phyloP scores from a whole-genome alignment of 768 basidiomycete species.

The Phaeolepiota aurea region DNA sequence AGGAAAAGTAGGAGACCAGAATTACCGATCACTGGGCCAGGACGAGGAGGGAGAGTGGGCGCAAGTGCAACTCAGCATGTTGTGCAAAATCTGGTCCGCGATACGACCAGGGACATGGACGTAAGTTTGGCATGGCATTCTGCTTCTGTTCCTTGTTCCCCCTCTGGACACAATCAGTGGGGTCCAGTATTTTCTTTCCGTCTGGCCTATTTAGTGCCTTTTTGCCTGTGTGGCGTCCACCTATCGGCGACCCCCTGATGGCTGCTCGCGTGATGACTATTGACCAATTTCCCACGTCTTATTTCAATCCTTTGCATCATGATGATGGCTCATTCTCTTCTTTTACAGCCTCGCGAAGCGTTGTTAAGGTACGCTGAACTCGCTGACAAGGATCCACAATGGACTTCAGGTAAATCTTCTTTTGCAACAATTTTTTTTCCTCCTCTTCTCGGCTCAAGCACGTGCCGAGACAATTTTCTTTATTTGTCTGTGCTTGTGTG shows the following conservation, averaged over 20 bases:
- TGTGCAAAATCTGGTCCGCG: constrained; percentile 89
- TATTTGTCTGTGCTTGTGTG: constrained; percentile 36
- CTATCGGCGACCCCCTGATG: constrained; percentile 14
- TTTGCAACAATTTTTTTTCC: constrained; percentile 9
- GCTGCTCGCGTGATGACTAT: constrained; percentile 15
- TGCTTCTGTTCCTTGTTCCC: constrained; percentile 12
- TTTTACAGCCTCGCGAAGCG: constrained; percentile 85
- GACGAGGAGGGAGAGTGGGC: constrained; percentile 89
- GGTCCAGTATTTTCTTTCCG: background rate
- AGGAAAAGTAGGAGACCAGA: constrained; percentile 90
- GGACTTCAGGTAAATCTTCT: constrained; percentile 68
- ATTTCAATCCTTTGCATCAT: constrained; percentile 13
- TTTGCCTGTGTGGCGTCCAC: constrained; percentile 2
- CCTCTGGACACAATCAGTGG: constrained; percentile 2
- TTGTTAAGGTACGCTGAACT: constrained; percentile 84
- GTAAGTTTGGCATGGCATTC: constrained; percentile 50
- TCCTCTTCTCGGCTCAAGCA: no score
- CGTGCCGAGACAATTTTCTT: constrained; percentile 24
- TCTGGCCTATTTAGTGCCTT: background rate
- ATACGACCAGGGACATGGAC: constrained; percentile 88
- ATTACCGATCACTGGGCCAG: constrained; percentile 88
- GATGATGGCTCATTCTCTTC: constrained; percentile 10
- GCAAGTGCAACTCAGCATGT: constrained; percentile 96
- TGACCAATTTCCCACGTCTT: constrained; percentile 11
- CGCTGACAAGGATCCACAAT: constrained; percentile 73